These are phyloP conservation scores for Mycena sanguinolenta DNA, from an alignment of 768 basidiomycete genomes.

Conservation along the genomic window DNA sequence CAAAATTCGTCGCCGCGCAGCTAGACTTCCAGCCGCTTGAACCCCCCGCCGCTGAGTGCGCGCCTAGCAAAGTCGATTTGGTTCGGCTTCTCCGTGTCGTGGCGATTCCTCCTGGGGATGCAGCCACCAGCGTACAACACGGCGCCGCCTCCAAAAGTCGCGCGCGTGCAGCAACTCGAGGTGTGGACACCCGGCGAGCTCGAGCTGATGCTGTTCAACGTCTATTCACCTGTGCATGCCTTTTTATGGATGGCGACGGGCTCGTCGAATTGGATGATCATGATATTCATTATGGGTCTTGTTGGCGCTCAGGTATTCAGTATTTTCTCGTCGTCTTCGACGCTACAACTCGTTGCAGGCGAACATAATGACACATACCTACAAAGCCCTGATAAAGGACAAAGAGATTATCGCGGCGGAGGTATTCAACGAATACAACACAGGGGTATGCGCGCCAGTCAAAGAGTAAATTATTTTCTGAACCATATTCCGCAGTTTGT, in stretches of 20 bases:
- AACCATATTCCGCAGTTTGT: slow-evolving; percentile 70
- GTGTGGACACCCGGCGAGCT: slow-evolving; percentile 84
- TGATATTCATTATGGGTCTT: slow-evolving; percentile 75
- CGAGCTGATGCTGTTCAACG: slow-evolving; percentile 75
- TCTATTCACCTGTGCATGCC: slow-evolving; percentile 85
- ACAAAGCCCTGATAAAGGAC: slow-evolving; percentile 79
- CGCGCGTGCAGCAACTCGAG: slow-evolving; percentile 81
- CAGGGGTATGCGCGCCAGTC: slow-evolving; percentile 64
- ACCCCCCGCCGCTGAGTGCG: slow-evolving; percentile 58
- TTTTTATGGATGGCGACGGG: slow-evolving; percentile 80
- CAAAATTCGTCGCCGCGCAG: slow-evolving; percentile 72
- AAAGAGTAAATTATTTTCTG: background rate
- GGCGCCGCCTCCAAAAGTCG: slow-evolving; percentile 56
- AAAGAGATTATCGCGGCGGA: slow-evolving; percentile 81
- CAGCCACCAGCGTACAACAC: slow-evolving; percentile 56
- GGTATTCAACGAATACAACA: slow-evolving; percentile 88
- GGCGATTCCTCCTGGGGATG: slow-evolving; percentile 78
- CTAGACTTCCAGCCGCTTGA: slow-evolving; percentile 60
- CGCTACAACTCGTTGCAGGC: slow-evolving; percentile 51
- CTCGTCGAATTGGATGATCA: slow-evolving; percentile 82
- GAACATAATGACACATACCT: slow-evolving; percentile 65
- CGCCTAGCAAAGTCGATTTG: slow-evolving; percentile 62
- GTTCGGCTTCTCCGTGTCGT: slow-evolving; percentile 66
- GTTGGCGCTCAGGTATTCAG: slow-evolving; percentile 73
- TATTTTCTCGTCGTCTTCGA: slow-evolving; percentile 17